phyloP scores from a whole-genome alignment of 441 rosid genomes.

The Pelargonium hybrid region DNA sequence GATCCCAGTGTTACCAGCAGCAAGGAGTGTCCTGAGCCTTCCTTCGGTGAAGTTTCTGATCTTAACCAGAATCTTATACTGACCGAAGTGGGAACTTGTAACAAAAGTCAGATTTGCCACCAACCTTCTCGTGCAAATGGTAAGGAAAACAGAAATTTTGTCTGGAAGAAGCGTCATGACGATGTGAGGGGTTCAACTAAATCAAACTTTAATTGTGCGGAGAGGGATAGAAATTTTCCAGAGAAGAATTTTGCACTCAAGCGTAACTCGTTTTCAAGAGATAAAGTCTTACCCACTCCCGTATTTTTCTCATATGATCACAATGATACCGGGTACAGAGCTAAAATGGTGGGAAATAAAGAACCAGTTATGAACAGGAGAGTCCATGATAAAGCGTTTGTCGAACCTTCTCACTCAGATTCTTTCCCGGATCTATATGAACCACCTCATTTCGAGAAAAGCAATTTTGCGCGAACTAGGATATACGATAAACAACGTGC shows the following conservation, averaged over 20 bases:
- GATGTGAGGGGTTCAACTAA: constrained; percentile 2
- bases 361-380: background rate
- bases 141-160: constrained; percentile 4
- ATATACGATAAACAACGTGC: background rate
- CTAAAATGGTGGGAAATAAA: background rate
- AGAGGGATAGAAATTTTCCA: background rate
- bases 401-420: constrained; percentile 5
- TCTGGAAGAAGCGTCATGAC: constrained; percentile 3
- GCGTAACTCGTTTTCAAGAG: background rate
- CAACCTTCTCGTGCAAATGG: background rate
- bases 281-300: background rate
- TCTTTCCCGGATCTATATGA: background rate
- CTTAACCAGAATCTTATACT: background rate
- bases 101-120: background rate
- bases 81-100: background rate
- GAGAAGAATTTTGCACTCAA: constrained; percentile 7
- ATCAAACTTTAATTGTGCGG: background rate
- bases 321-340: background rate
- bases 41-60: background rate
- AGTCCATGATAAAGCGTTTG: constrained; percentile 4
- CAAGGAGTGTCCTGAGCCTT: background rate
- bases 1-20: background rate
- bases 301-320: background rate
- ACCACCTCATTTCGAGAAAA: background rate
- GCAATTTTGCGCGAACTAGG: background rate